Evolutionary conservation across 768 basidiomycete genomes (phyloP).

Genomic region (Leucosporidium scottii): DNA sequence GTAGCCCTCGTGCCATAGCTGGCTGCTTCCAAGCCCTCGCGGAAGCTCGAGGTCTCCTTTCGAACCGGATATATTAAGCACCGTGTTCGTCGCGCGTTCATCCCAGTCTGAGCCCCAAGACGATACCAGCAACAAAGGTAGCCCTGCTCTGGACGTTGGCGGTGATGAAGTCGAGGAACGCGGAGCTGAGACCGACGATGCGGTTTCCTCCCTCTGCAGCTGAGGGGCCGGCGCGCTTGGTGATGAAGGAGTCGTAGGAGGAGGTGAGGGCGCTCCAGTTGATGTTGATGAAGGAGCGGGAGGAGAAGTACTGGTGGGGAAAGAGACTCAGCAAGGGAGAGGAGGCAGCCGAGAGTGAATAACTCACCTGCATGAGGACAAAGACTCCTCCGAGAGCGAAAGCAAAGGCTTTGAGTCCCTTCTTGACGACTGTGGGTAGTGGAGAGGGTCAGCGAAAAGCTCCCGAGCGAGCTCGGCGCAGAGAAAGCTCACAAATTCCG

Average conservation of each 20-base stretch:
- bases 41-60: too few species aligned
- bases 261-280: conserved; percentile 65
- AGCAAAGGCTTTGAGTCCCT: conserved; percentile 52
- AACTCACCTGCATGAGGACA: conserved; percentile 74
- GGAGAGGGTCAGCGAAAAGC: neutral
- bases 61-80: neutral
- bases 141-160: conserved; percentile 89
- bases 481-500: conserved; percentile 53
- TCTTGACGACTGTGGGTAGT: conserved; percentile 35
- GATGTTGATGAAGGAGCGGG: conserved; percentile 62
- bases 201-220: conserved; percentile 59
- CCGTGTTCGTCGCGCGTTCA: conserved; percentile 40
- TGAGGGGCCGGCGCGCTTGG: conserved; percentile 48
- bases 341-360: neutral
- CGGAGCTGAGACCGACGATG: conserved; percentile 57
- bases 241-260: conserved; percentile 71
- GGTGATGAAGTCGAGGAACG: conserved; percentile 63
- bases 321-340: neutral
- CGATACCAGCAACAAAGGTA: conserved; percentile 75
- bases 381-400: conserved; percentile 86
- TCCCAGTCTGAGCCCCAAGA: conserved; percentile 72
- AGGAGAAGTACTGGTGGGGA: conserved; percentile 63
- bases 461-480: neutral
- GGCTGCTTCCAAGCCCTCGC: too few species aligned
- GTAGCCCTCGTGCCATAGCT: too few species aligned